Percentiles rank a stretch among this genome's conserved stretches.
These are phyloP conservation scores for Mucor lusitanicus DNA, from an alignment of 371 early-diverging fungal genomes.

Conservation along the genomic window DNA sequence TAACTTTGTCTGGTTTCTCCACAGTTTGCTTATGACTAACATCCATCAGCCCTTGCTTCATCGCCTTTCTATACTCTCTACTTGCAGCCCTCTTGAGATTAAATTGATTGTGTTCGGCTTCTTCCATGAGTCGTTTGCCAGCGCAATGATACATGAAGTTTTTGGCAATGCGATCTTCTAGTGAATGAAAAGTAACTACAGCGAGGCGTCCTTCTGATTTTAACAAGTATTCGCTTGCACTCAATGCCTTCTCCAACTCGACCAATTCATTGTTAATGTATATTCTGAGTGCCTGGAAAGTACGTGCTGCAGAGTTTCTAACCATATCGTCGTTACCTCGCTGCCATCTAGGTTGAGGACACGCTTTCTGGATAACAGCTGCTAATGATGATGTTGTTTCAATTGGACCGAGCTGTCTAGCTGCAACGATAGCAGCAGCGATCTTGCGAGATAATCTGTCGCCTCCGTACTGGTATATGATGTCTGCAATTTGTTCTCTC, in stretches of 20 bases:
- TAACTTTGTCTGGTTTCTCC: conserved; percentile 4
- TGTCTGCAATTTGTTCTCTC: conserved; percentile 60
- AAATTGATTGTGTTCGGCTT: conserved; percentile 40
- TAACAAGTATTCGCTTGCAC: conserved; percentile 56
- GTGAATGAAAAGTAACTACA: conserved; percentile 73
- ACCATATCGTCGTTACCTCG: conserved; percentile 49
- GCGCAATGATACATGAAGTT: conserved; percentile 52
- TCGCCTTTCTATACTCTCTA: conserved; percentile 25
- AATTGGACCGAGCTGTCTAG: conserved; percentile 54
- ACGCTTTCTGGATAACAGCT: conserved; percentile 50
- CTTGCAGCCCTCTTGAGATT: conserved; percentile 34
- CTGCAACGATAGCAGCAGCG: conserved; percentile 62
- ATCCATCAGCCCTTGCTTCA: conserved; percentile 3
- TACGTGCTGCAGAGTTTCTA: conserved; percentile 55
- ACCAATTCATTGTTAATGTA: conserved; percentile 73
- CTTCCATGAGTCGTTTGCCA: conserved; percentile 27
- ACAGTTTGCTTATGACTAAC: conserved; percentile 8
- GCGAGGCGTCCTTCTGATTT: conserved; percentile 58
- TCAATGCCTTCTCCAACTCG: conserved; percentile 55
- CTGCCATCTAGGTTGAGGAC: conserved; percentile 55
- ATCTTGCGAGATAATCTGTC: conserved; percentile 64
- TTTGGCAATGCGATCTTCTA: conserved; percentile 77
- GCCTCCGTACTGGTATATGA: conserved; percentile 65
- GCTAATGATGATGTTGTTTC: conserved; percentile 59
- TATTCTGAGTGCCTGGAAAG: conserved; percentile 67